Evolutionary conservation across 2,329 filamentous ascomycete species (phyloP).

Genomic region (Plenodomus tracheiphilus): DNA sequence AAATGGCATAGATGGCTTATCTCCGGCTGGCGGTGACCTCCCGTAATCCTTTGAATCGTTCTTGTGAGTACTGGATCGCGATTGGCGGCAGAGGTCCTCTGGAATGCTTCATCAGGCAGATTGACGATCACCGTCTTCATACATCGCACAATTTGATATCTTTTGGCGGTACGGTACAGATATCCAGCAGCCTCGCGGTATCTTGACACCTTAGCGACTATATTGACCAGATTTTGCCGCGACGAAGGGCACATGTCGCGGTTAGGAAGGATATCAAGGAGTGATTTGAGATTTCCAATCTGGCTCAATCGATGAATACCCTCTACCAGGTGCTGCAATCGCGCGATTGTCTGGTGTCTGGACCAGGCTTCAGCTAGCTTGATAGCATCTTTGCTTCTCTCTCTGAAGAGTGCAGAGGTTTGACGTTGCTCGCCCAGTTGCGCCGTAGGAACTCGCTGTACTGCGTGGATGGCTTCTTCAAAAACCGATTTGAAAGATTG

Average conservation of each 20-base stretch:
- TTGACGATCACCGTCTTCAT: conserved; percentile 7
- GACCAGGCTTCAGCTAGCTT: conserved; percentile 13
- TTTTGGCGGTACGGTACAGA: conserved; percentile 14
- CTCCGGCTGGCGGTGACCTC: background rate
- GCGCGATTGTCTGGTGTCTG: conserved; percentile 10
- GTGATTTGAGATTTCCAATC: conserved; percentile 5
- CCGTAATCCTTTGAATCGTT: conserved; percentile 7
- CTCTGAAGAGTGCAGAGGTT: conserved; percentile 3
- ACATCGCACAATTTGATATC: conserved; percentile 1
- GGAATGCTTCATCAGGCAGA: conserved; percentile 10
- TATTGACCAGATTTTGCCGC: conserved; percentile 14
- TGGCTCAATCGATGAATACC: conserved; percentile 6
- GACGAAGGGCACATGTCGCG: conserved; percentile 13
- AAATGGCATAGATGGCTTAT: conserved; percentile 7
- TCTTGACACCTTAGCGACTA: conserved; percentile 17
- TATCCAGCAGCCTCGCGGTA: conserved; percentile 21
- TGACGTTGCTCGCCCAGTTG: background rate
- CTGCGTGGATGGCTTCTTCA: conserved; percentile 2
- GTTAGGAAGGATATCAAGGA: conserved; percentile 15
- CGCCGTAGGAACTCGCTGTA: conserved; percentile 1
- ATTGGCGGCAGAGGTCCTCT: background rate
- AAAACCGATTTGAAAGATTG: conserved; percentile 6
- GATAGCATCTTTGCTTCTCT: conserved; percentile 15
- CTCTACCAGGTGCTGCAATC: conserved; percentile 12
- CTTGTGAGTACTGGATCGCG: conserved; percentile 4